Evolutionary conservation across 768 basidiomycete species (phyloP).

Genomic region (Rhodotorula taiwanensis): DNA sequence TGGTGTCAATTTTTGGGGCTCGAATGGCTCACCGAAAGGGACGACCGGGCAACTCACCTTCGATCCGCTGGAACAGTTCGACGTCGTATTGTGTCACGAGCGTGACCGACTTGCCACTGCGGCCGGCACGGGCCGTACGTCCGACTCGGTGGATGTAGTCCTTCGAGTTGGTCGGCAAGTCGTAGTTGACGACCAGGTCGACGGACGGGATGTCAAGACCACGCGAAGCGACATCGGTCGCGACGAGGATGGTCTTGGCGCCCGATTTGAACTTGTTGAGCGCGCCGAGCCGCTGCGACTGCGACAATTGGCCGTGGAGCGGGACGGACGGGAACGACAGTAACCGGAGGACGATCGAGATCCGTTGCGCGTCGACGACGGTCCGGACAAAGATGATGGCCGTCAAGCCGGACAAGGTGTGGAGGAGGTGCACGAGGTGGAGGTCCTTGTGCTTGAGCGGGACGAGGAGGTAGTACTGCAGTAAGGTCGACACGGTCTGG

Average conservation of each 20-base stretch:
- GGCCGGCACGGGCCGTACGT: slow-evolving; percentile 93
- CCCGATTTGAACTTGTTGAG: slow-evolving; percentile 93
- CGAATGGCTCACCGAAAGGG: too few species aligned
- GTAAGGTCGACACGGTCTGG: slow-evolving; percentile 86
- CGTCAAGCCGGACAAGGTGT: slow-evolving; percentile 80
- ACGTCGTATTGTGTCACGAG: slow-evolving; percentile 98
- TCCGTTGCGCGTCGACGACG: slow-evolving; percentile 80
- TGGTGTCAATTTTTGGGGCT: neutral
- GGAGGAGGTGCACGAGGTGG: slow-evolving; percentile 78
- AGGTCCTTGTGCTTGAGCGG: slow-evolving; percentile 88
- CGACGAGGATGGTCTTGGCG: slow-evolving; percentile 80
- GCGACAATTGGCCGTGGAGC: slow-evolving; percentile 87
- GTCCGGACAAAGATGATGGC: slow-evolving; percentile 96
- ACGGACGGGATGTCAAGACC: slow-evolving; percentile 94
- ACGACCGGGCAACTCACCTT: slow-evolving; percentile 46
- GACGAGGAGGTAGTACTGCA: slow-evolving; percentile 93
- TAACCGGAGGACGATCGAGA: slow-evolving; percentile 80
- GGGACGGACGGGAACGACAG: slow-evolving; percentile 93
- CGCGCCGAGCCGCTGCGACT: slow-evolving; percentile 86
- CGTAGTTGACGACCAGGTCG: slow-evolving; percentile 95
- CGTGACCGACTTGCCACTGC: slow-evolving; percentile 93
- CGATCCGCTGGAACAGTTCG: slow-evolving; percentile 89
- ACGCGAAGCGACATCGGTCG: slow-evolving; percentile 94
- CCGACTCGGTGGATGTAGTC: slow-evolving; percentile 99
- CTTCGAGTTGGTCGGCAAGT: slow-evolving; percentile 94